A percentile compares a stretch with the other conserved stretches of the same genome.
Evolutionary conservation across 495 filamentous ascomycete genomes (phyloP).

Genomic region (Hypomontagnella monticulosa): DNA sequence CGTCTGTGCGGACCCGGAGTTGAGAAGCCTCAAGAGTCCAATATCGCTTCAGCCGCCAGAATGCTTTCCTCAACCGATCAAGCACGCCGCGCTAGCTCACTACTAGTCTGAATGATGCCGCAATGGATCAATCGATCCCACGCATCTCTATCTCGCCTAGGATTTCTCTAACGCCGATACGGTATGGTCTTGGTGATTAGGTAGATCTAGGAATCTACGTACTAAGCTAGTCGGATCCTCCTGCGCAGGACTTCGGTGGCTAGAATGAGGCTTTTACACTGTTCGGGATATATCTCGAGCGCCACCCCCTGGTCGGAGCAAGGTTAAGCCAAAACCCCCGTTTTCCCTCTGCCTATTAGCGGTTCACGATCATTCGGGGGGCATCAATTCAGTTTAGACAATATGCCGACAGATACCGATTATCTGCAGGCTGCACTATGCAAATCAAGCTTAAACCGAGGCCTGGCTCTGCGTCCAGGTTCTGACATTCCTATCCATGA

Average conservation of each 20-base stretch:
- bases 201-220: not conserved
- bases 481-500: too few relatives aligned
- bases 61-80: not conserved
- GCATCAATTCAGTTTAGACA: slow-evolving; percentile 9
- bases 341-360: slow-evolving; percentile 11
- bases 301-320: slow-evolving; percentile 17
- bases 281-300: slow-evolving; percentile 16
- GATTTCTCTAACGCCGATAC: too few relatives aligned
- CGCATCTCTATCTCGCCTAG: too few relatives aligned
- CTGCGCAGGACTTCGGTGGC: slow-evolving; percentile 25
- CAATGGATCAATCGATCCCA: not conserved
- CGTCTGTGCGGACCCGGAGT: slow-evolving; percentile 8
- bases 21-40: slow-evolving; percentile 4
- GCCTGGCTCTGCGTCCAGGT: too few relatives aligned
- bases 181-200: slow-evolving; percentile 1
- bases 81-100: slow-evolving; percentile 10
- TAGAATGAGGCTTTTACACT: slow-evolving; percentile 19
- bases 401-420: slow-evolving; percentile 36
- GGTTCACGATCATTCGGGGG: not conserved
- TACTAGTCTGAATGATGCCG: not conserved
- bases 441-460: not conserved
- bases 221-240: slow-evolving; percentile 22
- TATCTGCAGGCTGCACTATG: slow-evolving; percentile 7
- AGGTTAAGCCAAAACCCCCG: slow-evolving; percentile 7
- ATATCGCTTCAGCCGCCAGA: slow-evolving; percentile 5